A percentile compares a stretch with the other conserved stretches of the same genome.
These are phyloP conservation scores for Cordyceps fumosorosea DNA, from an alignment of 2,329 filamentous ascomycete species.

Conservation along the genomic window DNA sequence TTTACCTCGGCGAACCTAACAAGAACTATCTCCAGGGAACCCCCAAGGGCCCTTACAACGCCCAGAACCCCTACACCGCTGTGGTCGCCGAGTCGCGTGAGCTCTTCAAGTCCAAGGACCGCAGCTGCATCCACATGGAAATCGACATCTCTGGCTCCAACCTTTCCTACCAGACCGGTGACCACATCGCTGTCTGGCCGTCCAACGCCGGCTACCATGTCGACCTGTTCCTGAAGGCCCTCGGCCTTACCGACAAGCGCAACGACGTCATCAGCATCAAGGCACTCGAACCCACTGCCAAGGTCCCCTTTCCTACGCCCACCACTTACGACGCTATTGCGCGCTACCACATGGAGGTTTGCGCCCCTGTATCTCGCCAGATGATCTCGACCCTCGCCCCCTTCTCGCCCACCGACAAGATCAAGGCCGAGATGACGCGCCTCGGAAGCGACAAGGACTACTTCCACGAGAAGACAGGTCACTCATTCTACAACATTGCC, in stretches of 20 bases:
- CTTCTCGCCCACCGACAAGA: slow-evolving; percentile 78
- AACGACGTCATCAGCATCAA: slow-evolving; percentile 82
- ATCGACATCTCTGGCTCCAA: slow-evolving; percentile 86
- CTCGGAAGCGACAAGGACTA: slow-evolving; percentile 92
- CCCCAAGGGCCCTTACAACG: slow-evolving; percentile 85
- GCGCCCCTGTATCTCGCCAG: slow-evolving; percentile 91
- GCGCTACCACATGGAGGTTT: slow-evolving; percentile 95
- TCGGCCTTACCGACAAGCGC: slow-evolving; percentile 70
- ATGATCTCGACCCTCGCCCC: slow-evolving; percentile 81
- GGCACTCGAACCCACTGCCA: slow-evolving; percentile 87
- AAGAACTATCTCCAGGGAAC: slow-evolving; percentile 86
- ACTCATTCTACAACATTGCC: slow-evolving; percentile 82
- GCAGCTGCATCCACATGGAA: slow-evolving; percentile 96
- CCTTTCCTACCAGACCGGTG: slow-evolving; percentile 88
- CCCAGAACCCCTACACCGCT: slow-evolving; percentile 94
- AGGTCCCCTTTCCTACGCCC: slow-evolving; percentile 94
- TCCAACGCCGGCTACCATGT: slow-evolving; percentile 91
- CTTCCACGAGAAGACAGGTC: slow-evolving; percentile 79
- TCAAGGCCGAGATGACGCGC: slow-evolving; percentile 82
- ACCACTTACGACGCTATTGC: slow-evolving; percentile 92
- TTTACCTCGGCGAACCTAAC: slow-evolving; percentile 94
- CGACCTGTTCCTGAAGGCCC: slow-evolving; percentile 75
- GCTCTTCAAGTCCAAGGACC: slow-evolving; percentile 79
- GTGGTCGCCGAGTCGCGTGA: slow-evolving; percentile 88
- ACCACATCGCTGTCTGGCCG: slow-evolving; percentile 96